Base-by-base conservation (phyloP, 192 early-diverging fungal species). In the Backusella tarrabulga region DNA sequence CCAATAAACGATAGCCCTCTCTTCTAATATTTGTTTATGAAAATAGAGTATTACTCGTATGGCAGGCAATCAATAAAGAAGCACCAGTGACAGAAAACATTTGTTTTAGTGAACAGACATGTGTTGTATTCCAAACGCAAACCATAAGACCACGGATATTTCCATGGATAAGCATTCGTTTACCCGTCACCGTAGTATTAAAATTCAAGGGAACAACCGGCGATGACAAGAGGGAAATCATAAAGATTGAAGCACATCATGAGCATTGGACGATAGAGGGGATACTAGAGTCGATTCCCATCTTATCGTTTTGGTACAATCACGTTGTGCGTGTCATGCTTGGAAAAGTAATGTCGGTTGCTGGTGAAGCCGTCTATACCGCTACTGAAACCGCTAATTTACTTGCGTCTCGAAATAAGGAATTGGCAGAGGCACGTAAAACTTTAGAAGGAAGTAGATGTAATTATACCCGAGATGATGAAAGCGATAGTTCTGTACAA, bases 211-310 rank as follows among this genome's bases (percentile, higher is more conserved):
- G 86, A 73, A 72, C 71, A 5, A 77, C 19, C 4, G 46, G 21
- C 21, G 46, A 50, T 6, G 80, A 15, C 50, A 77, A 34, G 76
- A 80, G 19, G 72, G 78, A 42, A 83, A 83, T 35, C 54, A 46
- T 72, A 11, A 86, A 87, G 68, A 84, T 90, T 23, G 81, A 81
- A 34, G 73, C 79, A 38, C 87, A 88, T 46, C 83, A 90, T 73
- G 88, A 90, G 36, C 84, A 80, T 8, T 90, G 88, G 88, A 87
- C 88, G 2, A 69, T 90, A 11, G 87, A 88, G 56, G 88, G 82
- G 75, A 75, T 89, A 60, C 79, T 89, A 11, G 74, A 85, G 42
- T 83, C 84, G 21, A 80, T 88, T 52, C 88, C 88, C 6, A 54
- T 86, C 26, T 66, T 89, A 46, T 83, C 81, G 63, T 88, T 80